Percentiles rank a stretch among this genome's conserved stretches.
Conservation (phyloP, 2,329 filamentous ascomycete genomes). For the Xylaria sp. region DNA sequence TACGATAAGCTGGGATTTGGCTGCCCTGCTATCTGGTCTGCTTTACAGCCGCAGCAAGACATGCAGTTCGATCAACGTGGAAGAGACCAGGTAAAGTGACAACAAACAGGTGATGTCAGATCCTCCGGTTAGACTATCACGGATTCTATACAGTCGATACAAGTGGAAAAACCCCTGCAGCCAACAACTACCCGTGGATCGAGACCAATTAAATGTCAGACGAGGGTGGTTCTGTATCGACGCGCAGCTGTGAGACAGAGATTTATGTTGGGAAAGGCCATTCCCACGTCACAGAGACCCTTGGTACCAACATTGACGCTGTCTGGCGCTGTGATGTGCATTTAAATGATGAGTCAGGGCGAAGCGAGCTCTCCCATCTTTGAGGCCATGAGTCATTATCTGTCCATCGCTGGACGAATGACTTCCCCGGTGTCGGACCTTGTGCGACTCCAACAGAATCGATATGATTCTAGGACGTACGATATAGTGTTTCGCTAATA, state of each 20-base stretch:
- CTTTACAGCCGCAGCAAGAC: background rate
- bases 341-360: constrained; percentile 7
- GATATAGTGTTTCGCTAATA: background rate
- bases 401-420: background rate
- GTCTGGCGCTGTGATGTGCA: constrained; percentile 2
- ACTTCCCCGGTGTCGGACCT: constrained; percentile 11
- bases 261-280: background rate
- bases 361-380: background rate
- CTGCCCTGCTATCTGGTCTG: constrained; percentile 2
- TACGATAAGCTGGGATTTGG: background rate
- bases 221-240: constrained; percentile 10
- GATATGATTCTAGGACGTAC: background rate
- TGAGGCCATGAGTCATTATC: constrained; percentile 22
- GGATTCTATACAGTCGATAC: background rate
- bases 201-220: background rate
- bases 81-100: constrained; percentile 11
- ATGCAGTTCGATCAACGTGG: background rate
- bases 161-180: constrained; percentile 15
- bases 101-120: constrained; percentile 5
- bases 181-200: background rate
- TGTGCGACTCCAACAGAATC: constrained; percentile 7
- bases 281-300: constrained; percentile 8
- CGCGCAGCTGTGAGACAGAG: constrained; percentile 1
- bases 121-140: constrained; percentile 8
- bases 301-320: constrained; percentile 12